Evolutionary conservation across 2,329 filamentous ascomycete species (phyloP).

Genomic region (Ilyonectria sp.): DNA sequence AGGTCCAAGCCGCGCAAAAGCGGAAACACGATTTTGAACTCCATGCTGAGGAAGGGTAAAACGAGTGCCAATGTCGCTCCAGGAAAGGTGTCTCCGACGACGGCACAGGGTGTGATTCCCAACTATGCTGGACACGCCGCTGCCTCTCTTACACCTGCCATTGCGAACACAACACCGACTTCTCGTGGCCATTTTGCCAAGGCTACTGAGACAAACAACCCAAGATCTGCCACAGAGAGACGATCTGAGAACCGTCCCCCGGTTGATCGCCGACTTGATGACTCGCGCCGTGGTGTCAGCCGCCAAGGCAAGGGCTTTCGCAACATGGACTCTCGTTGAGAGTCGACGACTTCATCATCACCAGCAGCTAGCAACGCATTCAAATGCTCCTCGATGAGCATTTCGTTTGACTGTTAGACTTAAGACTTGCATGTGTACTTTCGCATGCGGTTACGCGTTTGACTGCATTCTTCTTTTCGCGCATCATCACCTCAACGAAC

Average conservation of each 20-base stretch:
- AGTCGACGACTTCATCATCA: neutral
- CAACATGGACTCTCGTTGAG: constrained; percentile 38
- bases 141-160: constrained; percentile 63
- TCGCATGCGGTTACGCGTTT: constrained; percentile 20
- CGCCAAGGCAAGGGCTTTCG: constrained; percentile 36
- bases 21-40: constrained; percentile 63
- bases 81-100: constrained; percentile 67
- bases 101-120: constrained; percentile 68
- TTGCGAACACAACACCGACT: constrained; percentile 56
- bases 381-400: constrained; percentile 42
- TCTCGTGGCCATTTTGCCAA: constrained; percentile 50
- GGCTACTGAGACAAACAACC: constrained; percentile 41
- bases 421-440: constrained; percentile 50
- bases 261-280: constrained; percentile 32
- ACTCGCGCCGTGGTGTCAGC: constrained; percentile 32
- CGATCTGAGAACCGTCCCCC: constrained; percentile 64
- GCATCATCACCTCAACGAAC: neutral
- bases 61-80: constrained; percentile 63
- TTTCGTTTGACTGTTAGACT: constrained; percentile 52
- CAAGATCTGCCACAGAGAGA: constrained; percentile 51
- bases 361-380: neutral
- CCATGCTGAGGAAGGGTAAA: constrained; percentile 67
- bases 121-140: constrained; percentile 68
- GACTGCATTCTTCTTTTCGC: neutral
- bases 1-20: constrained; percentile 56